Percentiles rank a stretch among this genome's conserved stretches.
These are phyloP conservation scores for Fusarium sp. DNA, from an alignment of 2,329 filamentous ascomycete species.

Conservation along the genomic window DNA sequence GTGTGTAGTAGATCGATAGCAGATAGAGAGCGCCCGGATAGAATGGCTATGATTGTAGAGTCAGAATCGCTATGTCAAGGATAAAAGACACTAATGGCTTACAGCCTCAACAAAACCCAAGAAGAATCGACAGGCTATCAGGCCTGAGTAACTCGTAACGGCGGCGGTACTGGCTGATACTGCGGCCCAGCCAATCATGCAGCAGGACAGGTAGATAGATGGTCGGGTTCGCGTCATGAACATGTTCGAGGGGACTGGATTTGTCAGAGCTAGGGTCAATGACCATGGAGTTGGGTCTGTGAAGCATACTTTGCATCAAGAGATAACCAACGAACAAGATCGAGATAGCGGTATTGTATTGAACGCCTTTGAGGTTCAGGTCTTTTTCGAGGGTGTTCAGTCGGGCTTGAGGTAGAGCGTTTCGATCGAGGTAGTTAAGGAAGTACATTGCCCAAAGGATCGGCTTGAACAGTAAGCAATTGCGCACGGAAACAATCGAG, in stretches of 20 bases:
- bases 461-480: slow-evolving; percentile 15
- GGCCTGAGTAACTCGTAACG: slow-evolving; percentile 6
- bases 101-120: slow-evolving; percentile 25
- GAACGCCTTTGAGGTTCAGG: slow-evolving; percentile 30
- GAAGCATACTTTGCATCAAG: slow-evolving; percentile 22
- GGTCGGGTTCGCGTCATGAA: slow-evolving; percentile 24
- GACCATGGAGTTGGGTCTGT: rapidly evolving
- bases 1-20: slow-evolving; percentile 26
- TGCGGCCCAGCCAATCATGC: slow-evolving; percentile 26
- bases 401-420: slow-evolving; percentile 39
- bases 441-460: slow-evolving; percentile 15
- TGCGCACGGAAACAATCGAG: background rate
- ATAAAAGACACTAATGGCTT: background rate
- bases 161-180: slow-evolving; percentile 12
- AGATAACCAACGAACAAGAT: slow-evolving; percentile 40
- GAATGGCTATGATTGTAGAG: slow-evolving; percentile 3
- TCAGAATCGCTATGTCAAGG: slow-evolving; percentile 44
- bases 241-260: slow-evolving; percentile 24
- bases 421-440: slow-evolving; percentile 53
- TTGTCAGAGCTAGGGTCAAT: background rate
- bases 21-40: slow-evolving; percentile 24
- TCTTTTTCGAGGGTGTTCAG: slow-evolving; percentile 38
- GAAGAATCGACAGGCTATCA: slow-evolving; percentile 22
- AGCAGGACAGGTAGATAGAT: slow-evolving; percentile 3
- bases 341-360: slow-evolving; percentile 39